Base-by-base conservation (phyloP, 2,329 filamentous ascomycete genomes). In the Metarhizium brunneum region DNA sequence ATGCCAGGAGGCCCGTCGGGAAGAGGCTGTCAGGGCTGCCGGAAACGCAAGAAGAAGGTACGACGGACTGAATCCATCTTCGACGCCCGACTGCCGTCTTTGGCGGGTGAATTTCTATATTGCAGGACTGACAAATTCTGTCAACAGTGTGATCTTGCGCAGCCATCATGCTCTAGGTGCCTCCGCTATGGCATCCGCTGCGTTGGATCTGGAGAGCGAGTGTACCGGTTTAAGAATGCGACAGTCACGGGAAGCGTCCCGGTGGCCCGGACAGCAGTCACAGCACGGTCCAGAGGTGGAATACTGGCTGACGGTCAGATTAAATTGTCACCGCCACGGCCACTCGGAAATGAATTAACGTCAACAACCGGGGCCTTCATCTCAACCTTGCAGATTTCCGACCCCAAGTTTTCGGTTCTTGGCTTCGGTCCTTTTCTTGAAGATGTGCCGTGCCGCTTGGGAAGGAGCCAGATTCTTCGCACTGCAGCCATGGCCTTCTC, bases 381-480 rank as follows among this genome's bases (percentile, higher is more conserved):
- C 51, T 69, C 57, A 52, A 63, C 62, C 50, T 67, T 76, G 2
- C 60, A 69, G 30, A 65, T 73, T 3, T 70, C 68, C 0, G 74
- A 79, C 49, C 65, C 76, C 18, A 67, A 74, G 18, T 79, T 75
- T 58, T 76, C 79, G 48, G 60, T 80, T 6, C 65, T 66, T 47
- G 74, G 73, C 14, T 80, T 76, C 57, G 78, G 77, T 1, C 60
- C 63, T 0, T 80, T 76, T 58, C 61, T 80, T 11, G 63, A 65
- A 1, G 67, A 75, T n/a, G 63, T 80, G 1, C 78, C 78, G 0
- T 61, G 62, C 40, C 72, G 75, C 0, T 59, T 80, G 1, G 78
- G 76, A 1, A 64, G 57, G 11, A 79, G 75, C 49, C 66, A 68
- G 50, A 76, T 76, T 1, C 65, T 81, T 0, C 76, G 79, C 57